Conservation (phyloP, 306 rosid species). For the Pyrus pyrifolia region DNA sequence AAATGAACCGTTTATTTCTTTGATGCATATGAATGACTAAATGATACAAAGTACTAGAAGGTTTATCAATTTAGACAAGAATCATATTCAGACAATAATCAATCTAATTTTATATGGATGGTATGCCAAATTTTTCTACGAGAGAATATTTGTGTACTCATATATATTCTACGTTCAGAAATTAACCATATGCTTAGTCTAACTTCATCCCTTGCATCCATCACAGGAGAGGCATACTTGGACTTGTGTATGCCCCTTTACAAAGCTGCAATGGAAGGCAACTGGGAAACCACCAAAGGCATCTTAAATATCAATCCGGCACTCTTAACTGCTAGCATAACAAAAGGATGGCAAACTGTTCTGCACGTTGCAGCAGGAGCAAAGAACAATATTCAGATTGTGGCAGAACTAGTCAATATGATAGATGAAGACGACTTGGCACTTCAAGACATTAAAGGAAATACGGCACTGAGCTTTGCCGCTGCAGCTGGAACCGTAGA, state of each 20-base stretch:
- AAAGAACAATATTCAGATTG: not conserved
- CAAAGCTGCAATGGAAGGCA: constrained; percentile 7
- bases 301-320: not conserved
- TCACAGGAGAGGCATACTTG: not conserved
- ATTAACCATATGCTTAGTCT: not conserved
- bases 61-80: too few species aligned
- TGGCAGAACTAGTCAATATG: not conserved
- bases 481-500: constrained; percentile 5
- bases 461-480: constrained; percentile 12
- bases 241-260: not conserved
- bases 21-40: too few species aligned
- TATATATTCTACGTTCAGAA: not conserved
- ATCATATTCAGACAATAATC: too few species aligned
- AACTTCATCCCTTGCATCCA: not conserved
- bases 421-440: not conserved
- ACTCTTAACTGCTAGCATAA: not conserved
- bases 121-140: too few species aligned
- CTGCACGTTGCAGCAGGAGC: constrained; percentile 19
- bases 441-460: not conserved
- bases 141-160: too few species aligned
- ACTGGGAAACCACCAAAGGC: not conserved
- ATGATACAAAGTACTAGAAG: too few species aligned
- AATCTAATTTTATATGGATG: too few species aligned
- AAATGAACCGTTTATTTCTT: too few species aligned
- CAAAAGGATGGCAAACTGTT: not conserved